Conservation (phyloP, 306 rosid genomes). For the Corylus avellana region DNA sequence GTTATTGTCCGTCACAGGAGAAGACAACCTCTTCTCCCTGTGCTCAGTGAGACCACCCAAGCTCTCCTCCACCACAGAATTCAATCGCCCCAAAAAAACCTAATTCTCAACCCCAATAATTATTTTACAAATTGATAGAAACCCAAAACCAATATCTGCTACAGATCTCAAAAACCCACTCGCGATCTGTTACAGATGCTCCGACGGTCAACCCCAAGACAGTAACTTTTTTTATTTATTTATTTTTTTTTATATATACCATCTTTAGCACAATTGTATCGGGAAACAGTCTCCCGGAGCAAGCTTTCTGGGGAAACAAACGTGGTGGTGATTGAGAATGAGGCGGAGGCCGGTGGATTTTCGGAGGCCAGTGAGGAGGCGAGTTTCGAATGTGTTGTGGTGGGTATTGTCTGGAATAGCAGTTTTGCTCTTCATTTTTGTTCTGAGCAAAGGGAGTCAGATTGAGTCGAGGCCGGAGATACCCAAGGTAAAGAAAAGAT, state of each 20-base stretch:
- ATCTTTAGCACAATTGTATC: background rate
- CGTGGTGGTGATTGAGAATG: constrained; percentile 39
- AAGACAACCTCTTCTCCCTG: background rate
- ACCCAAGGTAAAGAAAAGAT: constrained; percentile 44
- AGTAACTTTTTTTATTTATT: background rate
- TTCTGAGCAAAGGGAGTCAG: constrained; percentile 69
- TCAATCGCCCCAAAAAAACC: constrained; percentile 7
- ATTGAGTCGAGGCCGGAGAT: constrained; percentile 73
- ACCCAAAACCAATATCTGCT: background rate
- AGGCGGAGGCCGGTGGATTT: constrained; percentile 76
- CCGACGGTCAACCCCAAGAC: background rate
- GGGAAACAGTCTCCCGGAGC: constrained; percentile 19
- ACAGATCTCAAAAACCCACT: constrained; percentile 31
- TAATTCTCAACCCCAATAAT: constrained; percentile 20
- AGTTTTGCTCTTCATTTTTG: constrained; percentile 65
- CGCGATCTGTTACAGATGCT: constrained; percentile 19
- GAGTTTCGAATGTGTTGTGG: constrained; percentile 75
- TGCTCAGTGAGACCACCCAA: constrained; percentile 10
- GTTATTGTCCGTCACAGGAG: background rate
- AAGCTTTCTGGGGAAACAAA: background rate
- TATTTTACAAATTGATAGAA: background rate
- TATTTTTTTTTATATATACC: no score
- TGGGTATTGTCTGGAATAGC: constrained; percentile 69
- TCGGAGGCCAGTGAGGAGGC: constrained; percentile 80
- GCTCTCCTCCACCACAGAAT: constrained; percentile 20